Percentiles rank a stretch among this genome's conserved stretches.
These are phyloP conservation scores for Mycotypha africana DNA, from an alignment of 371 early-diverging fungal species.

Conservation along the genomic window DNA sequence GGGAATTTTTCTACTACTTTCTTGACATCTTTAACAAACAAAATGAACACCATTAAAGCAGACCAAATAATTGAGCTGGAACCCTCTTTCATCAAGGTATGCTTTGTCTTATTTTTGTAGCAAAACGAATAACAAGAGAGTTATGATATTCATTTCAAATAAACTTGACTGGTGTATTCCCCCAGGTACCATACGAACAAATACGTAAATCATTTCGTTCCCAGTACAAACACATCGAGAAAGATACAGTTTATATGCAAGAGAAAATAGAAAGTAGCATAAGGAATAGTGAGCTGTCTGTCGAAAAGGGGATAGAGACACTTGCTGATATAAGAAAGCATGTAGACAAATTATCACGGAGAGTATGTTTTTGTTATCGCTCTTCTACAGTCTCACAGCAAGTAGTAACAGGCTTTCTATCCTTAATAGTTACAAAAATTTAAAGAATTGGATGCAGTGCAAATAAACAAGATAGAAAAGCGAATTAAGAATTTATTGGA, in stretches of 20 bases:
- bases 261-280: slow-evolving; percentile 39
- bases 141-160: not conserved
- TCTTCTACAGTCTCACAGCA: not conserved
- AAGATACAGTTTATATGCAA: slow-evolving; percentile 56
- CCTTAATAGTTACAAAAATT: slow-evolving; percentile 63
- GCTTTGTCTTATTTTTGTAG: not conserved
- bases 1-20: too few relatives aligned
- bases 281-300: slow-evolving; percentile 22
- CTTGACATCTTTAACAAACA: too few relatives aligned
- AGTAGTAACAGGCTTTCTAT: not conserved
- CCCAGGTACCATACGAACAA: slow-evolving; percentile 88
- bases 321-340: slow-evolving; percentile 62
- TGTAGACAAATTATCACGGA: slow-evolving; percentile 67
- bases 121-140: too few relatives aligned
- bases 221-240: slow-evolving; percentile 79
- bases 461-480: slow-evolving; percentile 58
- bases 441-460: slow-evolving; percentile 67
- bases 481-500: slow-evolving; percentile 76
- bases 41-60: slow-evolving; percentile 71
- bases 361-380: slow-evolving; percentile 35
- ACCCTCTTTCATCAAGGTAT: slow-evolving; percentile 84
- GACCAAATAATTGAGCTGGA: slow-evolving; percentile 80
- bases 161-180: not conserved
- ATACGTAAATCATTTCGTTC: slow-evolving; percentile 73
- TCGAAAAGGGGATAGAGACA: slow-evolving; percentile 44